phyloP scores from a whole-genome alignment of 257 asterid species.

The Lycium barbarum region DNA sequence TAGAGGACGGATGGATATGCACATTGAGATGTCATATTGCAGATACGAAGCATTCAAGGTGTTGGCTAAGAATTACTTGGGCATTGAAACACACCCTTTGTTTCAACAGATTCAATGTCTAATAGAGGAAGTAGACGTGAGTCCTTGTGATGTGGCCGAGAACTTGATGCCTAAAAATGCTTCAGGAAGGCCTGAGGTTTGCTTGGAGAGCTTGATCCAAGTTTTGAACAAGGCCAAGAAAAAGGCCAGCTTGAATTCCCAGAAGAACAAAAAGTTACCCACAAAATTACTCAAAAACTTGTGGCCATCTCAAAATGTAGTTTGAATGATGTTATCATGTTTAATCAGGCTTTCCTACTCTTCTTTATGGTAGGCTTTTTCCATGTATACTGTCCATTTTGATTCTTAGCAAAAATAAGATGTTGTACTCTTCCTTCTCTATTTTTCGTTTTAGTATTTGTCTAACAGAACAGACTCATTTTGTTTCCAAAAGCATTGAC shows the following conservation, averaged over 20 bases:
- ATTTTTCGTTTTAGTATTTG: background rate
- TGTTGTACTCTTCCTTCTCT: background rate
- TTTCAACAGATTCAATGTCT: slow-evolving; percentile 20
- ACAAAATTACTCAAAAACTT: background rate
- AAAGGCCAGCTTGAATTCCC: background rate
- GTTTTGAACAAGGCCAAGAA: background rate
- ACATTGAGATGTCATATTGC: too few relatives aligned
- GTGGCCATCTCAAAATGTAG: background rate
- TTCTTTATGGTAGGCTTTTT: background rate
- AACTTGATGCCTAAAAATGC: slow-evolving; percentile 27
- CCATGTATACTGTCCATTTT: background rate
- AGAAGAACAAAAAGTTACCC: background rate
- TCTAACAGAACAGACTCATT: background rate
- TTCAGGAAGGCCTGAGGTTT: slow-evolving; percentile 14
- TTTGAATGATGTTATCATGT: background rate
- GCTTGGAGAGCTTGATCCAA: slow-evolving; percentile 23
- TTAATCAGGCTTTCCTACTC: background rate
- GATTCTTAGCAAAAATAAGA: background rate
- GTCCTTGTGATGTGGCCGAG: slow-evolving; percentile 27
- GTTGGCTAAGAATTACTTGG: background rate
- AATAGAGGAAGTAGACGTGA: slow-evolving; percentile 18
- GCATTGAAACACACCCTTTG: slow-evolving; percentile 26
- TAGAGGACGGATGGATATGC: too few relatives aligned
- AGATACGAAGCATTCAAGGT: too few relatives aligned
- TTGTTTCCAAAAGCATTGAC: background rate